Evolutionary conservation across 257 asterid genomes (phyloP).

Genomic region (Pogostemon cablin): DNA sequence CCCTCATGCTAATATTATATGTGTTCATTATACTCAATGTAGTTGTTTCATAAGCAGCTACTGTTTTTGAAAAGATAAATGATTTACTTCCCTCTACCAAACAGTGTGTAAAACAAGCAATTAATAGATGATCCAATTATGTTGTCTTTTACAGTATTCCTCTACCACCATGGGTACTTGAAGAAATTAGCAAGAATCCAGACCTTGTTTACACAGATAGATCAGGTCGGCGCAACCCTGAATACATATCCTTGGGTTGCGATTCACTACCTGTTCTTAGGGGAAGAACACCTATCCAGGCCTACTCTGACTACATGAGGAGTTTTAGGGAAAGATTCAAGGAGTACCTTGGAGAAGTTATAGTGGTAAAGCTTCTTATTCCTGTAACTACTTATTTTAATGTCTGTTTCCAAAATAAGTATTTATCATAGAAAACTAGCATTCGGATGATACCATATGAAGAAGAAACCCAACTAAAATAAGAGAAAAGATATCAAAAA

Average conservation of each 20-base stretch:
- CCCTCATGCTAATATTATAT: background rate
- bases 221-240: conserved; percentile 89
- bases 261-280: conserved; percentile 77
- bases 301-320: conserved; percentile 79
- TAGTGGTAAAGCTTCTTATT: conserved; percentile 55
- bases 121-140: background rate
- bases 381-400: background rate
- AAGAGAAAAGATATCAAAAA: background rate
- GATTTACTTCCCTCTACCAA: conserved; percentile 1
- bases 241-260: conserved; percentile 86
- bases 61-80: background rate
- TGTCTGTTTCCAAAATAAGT: background rate
- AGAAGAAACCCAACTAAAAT: background rate
- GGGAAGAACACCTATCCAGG: conserved; percentile 96
- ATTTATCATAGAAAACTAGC: background rate
- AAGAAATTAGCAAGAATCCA: conserved; percentile 87
- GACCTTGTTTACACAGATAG: conserved; percentile 84
- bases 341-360: conserved; percentile 65
- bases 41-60: background rate
- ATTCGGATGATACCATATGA: conserved; percentile 8
- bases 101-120: too few relatives aligned
- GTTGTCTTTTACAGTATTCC: conserved; percentile 67
- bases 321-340: conserved; percentile 75
- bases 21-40: background rate
- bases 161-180: conserved; percentile 95